Base-by-base conservation (phyloP, 352 stramenopile species). In the Phytophthora constricta region DNA sequence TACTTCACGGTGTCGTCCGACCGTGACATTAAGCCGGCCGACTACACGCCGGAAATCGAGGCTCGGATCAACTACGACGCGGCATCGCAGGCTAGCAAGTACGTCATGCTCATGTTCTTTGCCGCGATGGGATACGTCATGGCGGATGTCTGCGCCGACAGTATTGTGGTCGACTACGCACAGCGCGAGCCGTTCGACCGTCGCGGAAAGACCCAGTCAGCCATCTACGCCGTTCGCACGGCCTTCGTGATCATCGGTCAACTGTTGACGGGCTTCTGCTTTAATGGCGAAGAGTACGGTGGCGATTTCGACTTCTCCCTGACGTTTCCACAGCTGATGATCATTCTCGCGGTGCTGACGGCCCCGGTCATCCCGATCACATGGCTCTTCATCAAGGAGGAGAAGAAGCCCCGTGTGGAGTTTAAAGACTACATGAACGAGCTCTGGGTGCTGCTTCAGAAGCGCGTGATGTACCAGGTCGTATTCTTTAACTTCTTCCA, bases 51-150 rank as follows among this genome's bases (percentile, higher is more conserved):
- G 0, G 71, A 74, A 16, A 70, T 79, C 25, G 31, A 58, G 13
- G 57, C 54, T 0, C 58, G 57, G 1, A 67, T 79, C 47, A 79
- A 79, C 50, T 63, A 25, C 14, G 45, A 67, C 26, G 60, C 71
- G 0, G 23, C 47, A 7, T 60, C 57, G 2, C 46, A 62, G 47
- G 70, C 52, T 17, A 62, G 33, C 25, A 74, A 73, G 33, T 84
- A 77, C 52, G 63, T 80, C 25, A 59, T 83, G 34, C 46, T 83
- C 26, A 83, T 89, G 62, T 74, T 81, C 54, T 61, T 86, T 13
- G 50, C 87, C 4, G 79, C 82, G 0, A 26, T 89, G 17, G 82
- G 82, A 2, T 91, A 90, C 58, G 73, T 90, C n/a, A 64, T 80
- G 60, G 69, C 82, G 2, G 80, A 89, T 48, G 77, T 89, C 7